Evolutionary conservation across 352 stramenopile species (phyloP), one percentile per base, ranked within the genome.

Genomic region (Phytophthora vignae): DNA sequence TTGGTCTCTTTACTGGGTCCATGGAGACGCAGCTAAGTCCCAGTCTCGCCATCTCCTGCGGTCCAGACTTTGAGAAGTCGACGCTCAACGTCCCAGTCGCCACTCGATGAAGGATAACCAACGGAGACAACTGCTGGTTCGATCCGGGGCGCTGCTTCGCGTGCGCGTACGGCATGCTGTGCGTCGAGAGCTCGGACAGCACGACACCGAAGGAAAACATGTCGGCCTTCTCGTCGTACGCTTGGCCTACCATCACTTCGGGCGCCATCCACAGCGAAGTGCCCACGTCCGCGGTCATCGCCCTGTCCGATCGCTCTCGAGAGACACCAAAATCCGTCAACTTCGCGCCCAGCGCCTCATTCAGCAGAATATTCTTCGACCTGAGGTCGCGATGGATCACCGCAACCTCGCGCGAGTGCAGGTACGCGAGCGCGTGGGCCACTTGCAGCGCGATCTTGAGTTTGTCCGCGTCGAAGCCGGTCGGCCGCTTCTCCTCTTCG

Each of bases 251-350:
- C 71, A 66, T 66, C n/a, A 66, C 59, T 55, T 66, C 59, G 9
- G 59, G 59, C 2, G 59, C 48, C 59, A 66, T 66, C 59, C 59
- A 66, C 11, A 66, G 48, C 21, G 59, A 66, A 19, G 59, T 66
- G 48, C 59, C 59, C 14, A 78, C 59, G 14, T 64, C 62, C 21
- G 73, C 73, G 12, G 73, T 79, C 73, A 78, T 76, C 15, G 58
- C 49, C 11, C 64, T 38, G 40, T 57, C 60, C 6, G 56, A 42
- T 11, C 67, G 63, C 55, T 82, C 71, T 2, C 78, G 69, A 2
- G 74, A 81, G 27, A 83, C 74, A 17, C 81, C 81, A 78, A 91
- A 91, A 64, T 91, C 83, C 21, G 75, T 91, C 55, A 91, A 58
- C 52, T 91, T 91, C 10, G 81, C 81, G 11, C 84, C 68, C 60